Conservation (phyloP, 306 rosid genomes). For the Lablab purpureus region DNA sequence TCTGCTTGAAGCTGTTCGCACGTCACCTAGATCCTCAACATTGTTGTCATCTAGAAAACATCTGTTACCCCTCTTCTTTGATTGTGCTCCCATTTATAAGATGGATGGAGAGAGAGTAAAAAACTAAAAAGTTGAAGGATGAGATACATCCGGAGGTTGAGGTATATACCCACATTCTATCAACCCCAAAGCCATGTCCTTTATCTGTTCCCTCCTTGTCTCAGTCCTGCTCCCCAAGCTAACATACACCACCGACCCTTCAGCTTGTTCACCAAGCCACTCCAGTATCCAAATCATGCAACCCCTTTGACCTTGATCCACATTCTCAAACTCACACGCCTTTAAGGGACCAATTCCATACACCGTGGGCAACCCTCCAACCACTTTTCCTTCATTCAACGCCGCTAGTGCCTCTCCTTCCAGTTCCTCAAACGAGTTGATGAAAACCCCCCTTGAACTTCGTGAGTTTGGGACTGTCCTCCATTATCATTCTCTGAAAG, state of each 20-base stretch:
- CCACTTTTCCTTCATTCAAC: slow-evolving; percentile 44
- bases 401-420: slow-evolving; percentile 47
- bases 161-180: slow-evolving; percentile 51
- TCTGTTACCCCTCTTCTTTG: too few species aligned
- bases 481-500: neutral
- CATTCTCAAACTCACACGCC: slow-evolving; percentile 51
- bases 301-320: neutral
- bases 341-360: slow-evolving; percentile 44
- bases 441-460: slow-evolving; percentile 53
- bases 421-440: slow-evolving; percentile 50
- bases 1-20: too few species aligned
- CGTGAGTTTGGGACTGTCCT: neutral
- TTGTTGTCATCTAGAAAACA: too few species aligned
- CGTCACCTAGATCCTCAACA: too few species aligned
- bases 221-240: slow-evolving; percentile 60
- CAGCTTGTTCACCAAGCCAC: slow-evolving; percentile 54
- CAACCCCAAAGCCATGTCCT: slow-evolving; percentile 60
- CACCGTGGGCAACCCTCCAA: slow-evolving; percentile 44
- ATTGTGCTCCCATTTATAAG: too few species aligned
- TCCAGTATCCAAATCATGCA: neutral
- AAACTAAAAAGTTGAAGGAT: too few species aligned
- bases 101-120: too few species aligned
- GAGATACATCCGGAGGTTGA: too few species aligned
- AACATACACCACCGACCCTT: slow-evolving; percentile 55
- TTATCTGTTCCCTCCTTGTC: slow-evolving; percentile 45